phyloP scores from a whole-genome alignment of 495 filamentous ascomycete genomes.

The Ramalina intermedia region DNA sequence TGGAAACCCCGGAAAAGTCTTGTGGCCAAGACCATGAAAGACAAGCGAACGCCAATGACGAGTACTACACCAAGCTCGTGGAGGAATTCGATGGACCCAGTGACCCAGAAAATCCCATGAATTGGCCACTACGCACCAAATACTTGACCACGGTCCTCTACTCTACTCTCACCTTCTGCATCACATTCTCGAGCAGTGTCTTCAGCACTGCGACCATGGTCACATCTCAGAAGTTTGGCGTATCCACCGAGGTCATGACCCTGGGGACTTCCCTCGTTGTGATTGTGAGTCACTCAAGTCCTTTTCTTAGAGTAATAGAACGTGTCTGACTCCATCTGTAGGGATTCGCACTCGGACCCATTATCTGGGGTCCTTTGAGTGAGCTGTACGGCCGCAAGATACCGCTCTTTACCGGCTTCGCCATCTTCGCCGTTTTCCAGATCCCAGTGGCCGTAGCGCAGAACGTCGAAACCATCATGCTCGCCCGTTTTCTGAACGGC shows the following conservation, averaged over 20 bases:
- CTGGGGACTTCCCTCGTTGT: conserved; percentile 42
- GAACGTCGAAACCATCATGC: conserved; percentile 37
- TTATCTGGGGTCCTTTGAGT: conserved; percentile 53
- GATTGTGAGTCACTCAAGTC: conserved; percentile 19
- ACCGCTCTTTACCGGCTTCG: conserved; percentile 36
- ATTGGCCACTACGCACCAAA: conserved; percentile 47
- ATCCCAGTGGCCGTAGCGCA: conserved; percentile 39
- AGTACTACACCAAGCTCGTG: too few relatives aligned
- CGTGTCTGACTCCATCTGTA: background rate
- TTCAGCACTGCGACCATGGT: conserved; percentile 35
- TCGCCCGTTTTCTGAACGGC: conserved; percentile 42
- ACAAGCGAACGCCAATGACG: too few relatives aligned
- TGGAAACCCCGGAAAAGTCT: too few relatives aligned
- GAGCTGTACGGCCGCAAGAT: conserved; percentile 58
- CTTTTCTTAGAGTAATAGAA: too few relatives aligned
- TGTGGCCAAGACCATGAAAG: too few relatives aligned
- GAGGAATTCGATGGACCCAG: conserved; percentile 1
- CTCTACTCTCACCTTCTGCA: conserved; percentile 40
- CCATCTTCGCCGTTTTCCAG: conserved; percentile 38
- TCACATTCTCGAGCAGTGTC: conserved; percentile 44
- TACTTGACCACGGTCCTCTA: conserved; percentile 55
- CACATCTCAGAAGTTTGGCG: conserved; percentile 31
- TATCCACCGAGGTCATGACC: conserved; percentile 33
- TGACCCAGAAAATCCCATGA: conserved; percentile 25
- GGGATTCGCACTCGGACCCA: conserved; percentile 36